phyloP scores from a whole-genome alignment of 805 yeast genomes.

The Lipomyces yamadae region DNA sequence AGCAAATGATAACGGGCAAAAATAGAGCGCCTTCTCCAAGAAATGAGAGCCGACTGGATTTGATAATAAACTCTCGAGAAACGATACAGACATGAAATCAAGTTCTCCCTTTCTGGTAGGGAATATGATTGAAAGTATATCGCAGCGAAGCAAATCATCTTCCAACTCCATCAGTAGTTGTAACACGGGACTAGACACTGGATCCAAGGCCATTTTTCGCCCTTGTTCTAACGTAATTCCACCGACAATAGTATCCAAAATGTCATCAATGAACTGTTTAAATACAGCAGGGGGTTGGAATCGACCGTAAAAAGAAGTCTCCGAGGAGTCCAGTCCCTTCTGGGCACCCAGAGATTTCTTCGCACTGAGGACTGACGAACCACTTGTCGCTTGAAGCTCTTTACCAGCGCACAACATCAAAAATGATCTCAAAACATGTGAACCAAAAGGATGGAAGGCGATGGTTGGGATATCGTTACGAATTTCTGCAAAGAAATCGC shows the following conservation, averaged over 20 bases:
- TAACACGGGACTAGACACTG: conserved; percentile 84
- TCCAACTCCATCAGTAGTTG: conserved; percentile 80
- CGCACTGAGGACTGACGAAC: conserved; percentile 22
- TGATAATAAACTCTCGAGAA: conserved; percentile 79
- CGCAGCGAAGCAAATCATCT: conserved; percentile 63
- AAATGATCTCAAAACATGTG: conserved; percentile 80
- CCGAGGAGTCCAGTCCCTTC: not conserved
- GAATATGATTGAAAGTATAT: conserved; percentile 24
- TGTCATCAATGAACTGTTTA: conserved; percentile 57
- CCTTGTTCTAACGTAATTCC: conserved; percentile 53
- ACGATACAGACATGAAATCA: conserved; percentile 49
- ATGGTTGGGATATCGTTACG: conserved; percentile 62
- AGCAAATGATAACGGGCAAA: conserved; percentile 68
- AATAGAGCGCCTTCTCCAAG: conserved; percentile 70
- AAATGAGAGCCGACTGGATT: conserved; percentile 96
- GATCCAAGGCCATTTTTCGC: conserved; percentile 76
- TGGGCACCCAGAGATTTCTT: conserved; percentile 21
- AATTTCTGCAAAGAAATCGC: conserved; percentile 52
- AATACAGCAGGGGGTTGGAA: conserved; percentile 25
- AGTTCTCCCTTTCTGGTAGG: conserved; percentile 22
- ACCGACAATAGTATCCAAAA: conserved; percentile 52
- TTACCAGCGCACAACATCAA: conserved; percentile 77
- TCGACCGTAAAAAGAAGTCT: not conserved
- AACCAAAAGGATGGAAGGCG: conserved; percentile 78
- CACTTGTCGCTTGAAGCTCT: conserved; percentile 53